Conservation (phyloP, 2,329 filamentous ascomycete species). For the Verticillium albo-atrum region DNA sequence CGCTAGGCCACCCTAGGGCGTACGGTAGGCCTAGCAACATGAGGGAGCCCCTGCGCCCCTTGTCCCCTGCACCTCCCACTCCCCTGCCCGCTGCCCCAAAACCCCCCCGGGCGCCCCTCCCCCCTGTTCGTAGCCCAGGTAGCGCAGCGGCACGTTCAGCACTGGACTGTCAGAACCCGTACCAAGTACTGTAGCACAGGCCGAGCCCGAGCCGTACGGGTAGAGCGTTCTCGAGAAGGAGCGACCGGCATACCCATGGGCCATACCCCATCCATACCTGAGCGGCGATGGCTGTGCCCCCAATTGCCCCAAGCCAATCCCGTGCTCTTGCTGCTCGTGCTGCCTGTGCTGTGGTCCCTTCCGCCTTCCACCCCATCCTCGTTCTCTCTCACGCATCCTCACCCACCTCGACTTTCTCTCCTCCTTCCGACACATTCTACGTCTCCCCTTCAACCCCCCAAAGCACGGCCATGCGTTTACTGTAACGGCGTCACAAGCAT, state of each 20-base stretch:
- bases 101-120: background rate
- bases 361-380: background rate
- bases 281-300: background rate
- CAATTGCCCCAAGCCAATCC: background rate
- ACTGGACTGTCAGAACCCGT: background rate
- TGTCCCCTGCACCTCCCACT: background rate
- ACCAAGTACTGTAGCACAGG: background rate
- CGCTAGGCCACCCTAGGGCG: background rate
- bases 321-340: background rate
- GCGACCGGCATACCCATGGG: background rate
- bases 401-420: slow-evolving; percentile 4
- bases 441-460: background rate
- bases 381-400: slow-evolving; percentile 4
- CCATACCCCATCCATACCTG: background rate
- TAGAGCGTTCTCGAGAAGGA: background rate
- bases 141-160: background rate
- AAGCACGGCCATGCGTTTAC: background rate
- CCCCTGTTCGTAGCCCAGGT: background rate
- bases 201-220: background rate
- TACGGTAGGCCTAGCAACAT: background rate
- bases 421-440: background rate
- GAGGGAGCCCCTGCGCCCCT: background rate
- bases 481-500: background rate
- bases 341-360: background rate
- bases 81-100: background rate